Evolutionary conservation across 768 basidiomycete genomes (phyloP), one percentile per base, ranked within the genome.

Genomic region (Imleria badia): DNA sequence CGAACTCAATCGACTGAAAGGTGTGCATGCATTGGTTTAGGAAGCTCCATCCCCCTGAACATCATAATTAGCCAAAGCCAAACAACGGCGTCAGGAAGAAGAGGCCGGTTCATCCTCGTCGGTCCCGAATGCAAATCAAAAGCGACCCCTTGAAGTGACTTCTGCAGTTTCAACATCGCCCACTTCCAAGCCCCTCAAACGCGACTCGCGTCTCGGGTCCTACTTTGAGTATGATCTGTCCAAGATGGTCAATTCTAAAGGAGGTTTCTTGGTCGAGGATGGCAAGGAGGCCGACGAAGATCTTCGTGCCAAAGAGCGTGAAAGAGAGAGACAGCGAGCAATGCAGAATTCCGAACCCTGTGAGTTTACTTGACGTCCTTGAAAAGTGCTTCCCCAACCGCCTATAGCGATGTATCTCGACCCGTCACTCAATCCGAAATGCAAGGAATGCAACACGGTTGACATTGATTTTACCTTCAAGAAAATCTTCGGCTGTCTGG

Each of bases 211-310:
- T 33, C 76, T 94, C 12, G 96, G 93, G 26, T 91, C 84, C 45
- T 98, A 98, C 74, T 96, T 96, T 60, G 96, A 98, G 60, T 98
- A 97, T 82, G 95, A 98, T 70, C 72, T 98, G 14, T 90, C 90
- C 13, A 98, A 97, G 78, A 91, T 98, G 86, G 87, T 94, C 66
- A 98, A 99, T 70, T 88, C 94, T 9, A 90, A 94, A 68, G 97
- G 96, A 47, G 97, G 97, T 1, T 99, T 98, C 71, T 72, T 99
- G 65, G 78, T 96, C 6, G 91, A 96, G 59, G 94, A 96, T 41
- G 86, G 83, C n/a, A 83, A 85, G 60, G 89, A 90, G 58, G 79
- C 84, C 2, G 86, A 91, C 62, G 91, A 91, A 53, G 86, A 89
- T 23, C 72, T 85, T 55, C 77, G 84, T 44, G 73, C 85, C 58